Evolutionary conservation across 306 rosid species (phyloP).

Genomic region (Astragalus glycyphyllos): DNA sequence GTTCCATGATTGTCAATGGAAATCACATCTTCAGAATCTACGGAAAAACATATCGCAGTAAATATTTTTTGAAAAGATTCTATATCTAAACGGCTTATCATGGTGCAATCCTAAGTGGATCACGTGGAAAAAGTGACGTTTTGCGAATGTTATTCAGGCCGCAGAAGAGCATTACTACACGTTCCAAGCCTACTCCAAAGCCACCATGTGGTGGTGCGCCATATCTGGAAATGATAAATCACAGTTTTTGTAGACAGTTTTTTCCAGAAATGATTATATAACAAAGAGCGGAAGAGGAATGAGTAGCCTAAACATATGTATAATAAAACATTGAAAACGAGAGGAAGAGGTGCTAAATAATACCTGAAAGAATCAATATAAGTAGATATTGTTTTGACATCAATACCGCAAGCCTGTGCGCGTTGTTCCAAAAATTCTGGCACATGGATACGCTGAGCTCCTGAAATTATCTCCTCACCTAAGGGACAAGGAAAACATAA

Average conservation of each 20-base stretch:
- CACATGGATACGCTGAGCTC: constrained; percentile 89
- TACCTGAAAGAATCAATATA: constrained; percentile 95
- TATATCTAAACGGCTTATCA: constrained; percentile 17
- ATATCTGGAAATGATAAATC: constrained; percentile 61
- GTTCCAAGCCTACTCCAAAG: constrained; percentile 94
- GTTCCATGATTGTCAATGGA: constrained; percentile 12
- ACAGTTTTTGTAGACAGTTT: not conserved
- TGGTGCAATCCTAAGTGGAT: constrained; percentile 69
- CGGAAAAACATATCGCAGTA: not conserved
- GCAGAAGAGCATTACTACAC: constrained; percentile 91
- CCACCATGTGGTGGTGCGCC: constrained; percentile 97
- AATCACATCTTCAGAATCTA: not conserved
- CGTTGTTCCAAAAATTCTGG: constrained; percentile 79
- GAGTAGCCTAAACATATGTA: not conserved
- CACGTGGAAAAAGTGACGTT: constrained; percentile 88
- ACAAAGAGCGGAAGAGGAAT: not conserved
- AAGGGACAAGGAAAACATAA: constrained; percentile 21
- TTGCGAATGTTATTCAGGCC: constrained; percentile 88
- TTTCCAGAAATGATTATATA: not conserved
- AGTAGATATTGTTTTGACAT: constrained; percentile 69
- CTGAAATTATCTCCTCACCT: constrained; percentile 99
- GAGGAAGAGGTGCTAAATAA: constrained; percentile 5
- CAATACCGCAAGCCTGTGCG: constrained; percentile 82
- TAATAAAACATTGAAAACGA: not conserved
- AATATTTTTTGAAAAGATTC: not conserved